Conservation (phyloP, 2,329 filamentous ascomycete species). For the Epichloe sibirici region DNA sequence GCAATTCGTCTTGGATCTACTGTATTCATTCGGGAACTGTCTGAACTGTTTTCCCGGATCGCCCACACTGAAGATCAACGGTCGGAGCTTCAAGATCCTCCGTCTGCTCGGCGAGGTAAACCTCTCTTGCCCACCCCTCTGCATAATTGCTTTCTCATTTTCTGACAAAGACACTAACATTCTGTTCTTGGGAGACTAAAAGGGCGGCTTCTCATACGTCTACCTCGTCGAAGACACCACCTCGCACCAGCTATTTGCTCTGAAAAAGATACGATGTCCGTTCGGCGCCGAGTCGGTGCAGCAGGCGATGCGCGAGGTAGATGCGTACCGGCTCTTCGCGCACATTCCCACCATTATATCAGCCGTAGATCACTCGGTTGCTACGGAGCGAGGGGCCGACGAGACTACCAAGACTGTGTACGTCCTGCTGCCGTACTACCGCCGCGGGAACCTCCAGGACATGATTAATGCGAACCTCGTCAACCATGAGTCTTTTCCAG, state of each 20-base stretch:
- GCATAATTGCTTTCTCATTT: too few species aligned
- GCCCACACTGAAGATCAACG: constrained; percentile 91
- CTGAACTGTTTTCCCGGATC: constrained; percentile 93
- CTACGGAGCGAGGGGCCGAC: constrained; percentile 55
- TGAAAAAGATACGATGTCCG: constrained; percentile 98
- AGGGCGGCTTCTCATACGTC: constrained; percentile 95
- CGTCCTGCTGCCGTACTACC: constrained; percentile 89
- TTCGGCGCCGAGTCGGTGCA: constrained; percentile 94
- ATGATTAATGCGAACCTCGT: constrained; percentile 98
- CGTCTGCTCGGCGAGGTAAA: constrained; percentile 79
- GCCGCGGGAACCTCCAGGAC: constrained; percentile 90
- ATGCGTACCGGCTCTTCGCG: constrained; percentile 85
- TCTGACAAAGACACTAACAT: too few species aligned
- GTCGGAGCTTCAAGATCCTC: constrained; percentile 87
- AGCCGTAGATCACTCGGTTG: constrained; percentile 70
- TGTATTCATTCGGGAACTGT: constrained; percentile 89
- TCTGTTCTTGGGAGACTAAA: not conserved
- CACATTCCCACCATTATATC: constrained; percentile 78
- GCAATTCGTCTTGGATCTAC: constrained; percentile 73
- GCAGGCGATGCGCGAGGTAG: constrained; percentile 91
- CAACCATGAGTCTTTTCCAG: constrained; percentile 84
- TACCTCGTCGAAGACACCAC: constrained; percentile 92
- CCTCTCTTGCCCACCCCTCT: not conserved
- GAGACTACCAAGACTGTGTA: constrained; percentile 81
- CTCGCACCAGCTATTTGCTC: constrained; percentile 73